A percentile compares a stretch with the other conserved stretches of the same genome.
phyloP scores from a whole-genome alignment of 768 basidiomycete genomes.

The Lactarius deliciosus region DNA sequence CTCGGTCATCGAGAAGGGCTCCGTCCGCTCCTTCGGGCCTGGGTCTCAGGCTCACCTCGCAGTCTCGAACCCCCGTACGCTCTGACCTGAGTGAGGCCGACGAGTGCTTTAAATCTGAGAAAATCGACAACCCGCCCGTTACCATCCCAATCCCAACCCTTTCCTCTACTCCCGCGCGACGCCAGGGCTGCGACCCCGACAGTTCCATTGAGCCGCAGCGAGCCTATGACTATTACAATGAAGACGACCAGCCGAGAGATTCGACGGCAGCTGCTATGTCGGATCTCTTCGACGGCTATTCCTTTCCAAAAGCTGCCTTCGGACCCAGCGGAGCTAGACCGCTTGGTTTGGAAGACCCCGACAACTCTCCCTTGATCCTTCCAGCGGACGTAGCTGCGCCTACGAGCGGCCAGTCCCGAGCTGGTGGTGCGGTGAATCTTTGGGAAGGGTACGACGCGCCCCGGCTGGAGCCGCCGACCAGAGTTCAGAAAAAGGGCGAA shows the following conservation, averaged over 20 bases:
- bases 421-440: too few species aligned
- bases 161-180: not conserved
- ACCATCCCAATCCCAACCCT: not conserved
- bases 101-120: not conserved
- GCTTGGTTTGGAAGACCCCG: not conserved
- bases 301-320: not conserved
- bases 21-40: not conserved
- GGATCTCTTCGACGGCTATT: not conserved
- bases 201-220: not conserved
- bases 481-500: not conserved
- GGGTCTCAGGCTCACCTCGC: not conserved
- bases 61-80: not conserved
- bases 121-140: not conserved
- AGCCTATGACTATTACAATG: constrained; percentile 9
- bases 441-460: constrained; percentile 14
- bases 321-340: not conserved
- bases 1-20: not conserved
- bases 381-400: not conserved
- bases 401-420: not conserved
- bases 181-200: not conserved
- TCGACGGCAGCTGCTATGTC: not conserved
- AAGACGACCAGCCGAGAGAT: not conserved
- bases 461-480: constrained; percentile 2
- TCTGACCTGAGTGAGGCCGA: constrained; percentile 18
- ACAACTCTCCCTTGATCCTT: not conserved